phyloP scores from a whole-genome alignment of 2,329 filamentous ascomycete genomes.

The Arthroderma sp. region DNA sequence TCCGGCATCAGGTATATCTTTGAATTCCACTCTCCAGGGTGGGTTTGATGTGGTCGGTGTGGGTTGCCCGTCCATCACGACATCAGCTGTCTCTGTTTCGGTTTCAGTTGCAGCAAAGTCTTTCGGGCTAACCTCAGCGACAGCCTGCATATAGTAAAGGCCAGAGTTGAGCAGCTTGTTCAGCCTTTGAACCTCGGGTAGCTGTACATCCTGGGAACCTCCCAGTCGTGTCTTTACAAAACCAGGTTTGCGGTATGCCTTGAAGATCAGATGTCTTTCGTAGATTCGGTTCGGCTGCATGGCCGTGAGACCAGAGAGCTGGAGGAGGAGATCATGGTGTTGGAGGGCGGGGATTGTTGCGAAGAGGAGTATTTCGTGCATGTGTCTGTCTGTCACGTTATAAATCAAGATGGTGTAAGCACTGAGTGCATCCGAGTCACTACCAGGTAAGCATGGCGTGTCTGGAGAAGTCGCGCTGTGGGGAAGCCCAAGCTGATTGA shows the following conservation, averaged over 20 bases:
- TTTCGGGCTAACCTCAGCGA: slow-evolving; percentile 30
- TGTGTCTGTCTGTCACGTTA: slow-evolving; percentile 15
- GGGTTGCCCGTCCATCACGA: slow-evolving; percentile 4
- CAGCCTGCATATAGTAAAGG: slow-evolving; percentile 42
- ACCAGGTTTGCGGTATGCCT: slow-evolving; percentile 37
- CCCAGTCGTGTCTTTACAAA: slow-evolving; percentile 27
- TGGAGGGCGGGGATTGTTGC: slow-evolving; percentile 44
- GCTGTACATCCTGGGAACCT: slow-evolving; percentile 32
- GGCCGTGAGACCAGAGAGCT: slow-evolving; percentile 48
- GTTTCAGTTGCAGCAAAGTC: slow-evolving; percentile 26
- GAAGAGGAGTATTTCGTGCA: slow-evolving; percentile 52
- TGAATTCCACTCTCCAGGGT: slow-evolving; percentile 34
- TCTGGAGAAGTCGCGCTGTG: too few species aligned
- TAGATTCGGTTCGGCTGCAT: slow-evolving; percentile 45
- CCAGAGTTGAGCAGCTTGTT: slow-evolving; percentile 37
- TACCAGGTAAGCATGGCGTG: too few species aligned
- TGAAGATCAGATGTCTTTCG: slow-evolving; percentile 47
- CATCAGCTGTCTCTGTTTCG: slow-evolving; percentile 11
- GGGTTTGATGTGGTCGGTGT: neutral
- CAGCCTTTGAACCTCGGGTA: slow-evolving; percentile 31
- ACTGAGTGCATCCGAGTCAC: too few species aligned
- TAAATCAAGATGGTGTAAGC: too few species aligned
- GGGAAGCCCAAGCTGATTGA: too few species aligned
- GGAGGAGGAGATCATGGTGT: slow-evolving; percentile 48
- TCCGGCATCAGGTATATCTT: slow-evolving; percentile 38